Percentiles rank a stretch among this genome's conserved stretches.
Evolutionary conservation across 495 filamentous ascomycete genomes (phyloP).

Genomic region (Xanthoparmelia taractica): DNA sequence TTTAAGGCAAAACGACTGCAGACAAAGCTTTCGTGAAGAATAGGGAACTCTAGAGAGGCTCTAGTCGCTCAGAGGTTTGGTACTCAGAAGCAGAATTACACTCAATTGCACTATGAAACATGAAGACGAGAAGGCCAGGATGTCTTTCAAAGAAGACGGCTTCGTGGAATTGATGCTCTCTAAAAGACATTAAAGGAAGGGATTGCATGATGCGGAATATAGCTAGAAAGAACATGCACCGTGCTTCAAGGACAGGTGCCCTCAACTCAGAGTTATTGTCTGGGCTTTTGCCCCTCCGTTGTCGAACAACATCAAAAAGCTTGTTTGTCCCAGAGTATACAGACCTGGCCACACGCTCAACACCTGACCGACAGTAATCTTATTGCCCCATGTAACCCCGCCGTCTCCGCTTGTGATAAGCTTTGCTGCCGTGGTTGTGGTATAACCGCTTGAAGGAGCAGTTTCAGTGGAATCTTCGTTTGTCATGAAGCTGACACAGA

Average conservation of each 20-base stretch:
- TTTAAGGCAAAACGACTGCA: background rate
- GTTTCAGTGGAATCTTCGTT: slow-evolving; percentile 36
- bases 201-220: background rate
- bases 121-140: background rate
- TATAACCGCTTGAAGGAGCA: slow-evolving; percentile 4
- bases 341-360: slow-evolving; percentile 40
- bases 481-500: slow-evolving; percentile 47
- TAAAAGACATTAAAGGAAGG: too few relatives aligned
- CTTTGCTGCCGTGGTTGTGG: slow-evolving; percentile 25
- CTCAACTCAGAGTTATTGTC: slow-evolving; percentile 18
- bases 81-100: background rate
- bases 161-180: background rate
- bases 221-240: background rate
- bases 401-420: slow-evolving; percentile 36
- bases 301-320: slow-evolving; percentile 36
- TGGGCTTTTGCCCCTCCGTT: slow-evolving; percentile 30
- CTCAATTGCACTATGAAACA: background rate
- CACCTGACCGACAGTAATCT: slow-evolving; percentile 32
- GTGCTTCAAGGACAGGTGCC: background rate
- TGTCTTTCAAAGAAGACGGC: background rate
- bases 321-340: slow-evolving; percentile 28
- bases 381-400: slow-evolving; percentile 35
- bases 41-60: background rate
- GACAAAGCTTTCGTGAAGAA: background rate
- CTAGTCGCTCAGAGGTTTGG: background rate